Conservation (phyloP, 331 rosid genomes). For the Rosa hybrid region DNA sequence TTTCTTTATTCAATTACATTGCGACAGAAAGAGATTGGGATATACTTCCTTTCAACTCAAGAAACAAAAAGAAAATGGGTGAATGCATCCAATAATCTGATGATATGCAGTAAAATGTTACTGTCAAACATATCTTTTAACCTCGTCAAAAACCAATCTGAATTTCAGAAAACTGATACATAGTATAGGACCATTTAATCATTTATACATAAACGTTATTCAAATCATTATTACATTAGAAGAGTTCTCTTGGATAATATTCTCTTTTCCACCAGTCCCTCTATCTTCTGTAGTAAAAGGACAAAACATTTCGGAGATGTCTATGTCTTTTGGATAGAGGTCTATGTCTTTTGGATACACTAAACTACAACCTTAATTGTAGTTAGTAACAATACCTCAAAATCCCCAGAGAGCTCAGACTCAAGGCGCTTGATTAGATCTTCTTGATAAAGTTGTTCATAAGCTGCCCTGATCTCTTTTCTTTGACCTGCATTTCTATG, state of each 20-base stretch:
- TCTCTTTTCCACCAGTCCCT: neutral
- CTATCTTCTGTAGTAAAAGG: neutral
- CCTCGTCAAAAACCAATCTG: neutral
- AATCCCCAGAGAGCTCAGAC: conserved; percentile 68
- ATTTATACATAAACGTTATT: neutral
- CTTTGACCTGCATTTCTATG: conserved; percentile 69
- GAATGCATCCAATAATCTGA: neutral
- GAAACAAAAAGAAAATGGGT: neutral
- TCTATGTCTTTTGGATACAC: neutral
- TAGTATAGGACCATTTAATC: neutral
- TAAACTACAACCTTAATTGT: neutral
- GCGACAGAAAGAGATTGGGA: neutral
- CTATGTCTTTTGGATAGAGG: neutral
- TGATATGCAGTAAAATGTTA: neutral
- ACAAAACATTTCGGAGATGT: conserved; percentile 9
- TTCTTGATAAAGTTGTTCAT: conserved; percentile 49
- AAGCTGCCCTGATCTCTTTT: conserved; percentile 62
- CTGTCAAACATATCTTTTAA: neutral
- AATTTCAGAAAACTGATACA: neutral
- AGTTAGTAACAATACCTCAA: conserved; percentile 42
- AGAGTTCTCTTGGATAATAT: neutral
- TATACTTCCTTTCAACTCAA: neutral
- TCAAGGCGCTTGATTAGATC: conserved; percentile 79
- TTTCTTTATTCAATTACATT: neutral
- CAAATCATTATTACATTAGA: neutral